These are phyloP conservation scores for Cercospora sp. DNA, from an alignment of 2,329 filamentous ascomycete genomes.

Conservation along the genomic window DNA sequence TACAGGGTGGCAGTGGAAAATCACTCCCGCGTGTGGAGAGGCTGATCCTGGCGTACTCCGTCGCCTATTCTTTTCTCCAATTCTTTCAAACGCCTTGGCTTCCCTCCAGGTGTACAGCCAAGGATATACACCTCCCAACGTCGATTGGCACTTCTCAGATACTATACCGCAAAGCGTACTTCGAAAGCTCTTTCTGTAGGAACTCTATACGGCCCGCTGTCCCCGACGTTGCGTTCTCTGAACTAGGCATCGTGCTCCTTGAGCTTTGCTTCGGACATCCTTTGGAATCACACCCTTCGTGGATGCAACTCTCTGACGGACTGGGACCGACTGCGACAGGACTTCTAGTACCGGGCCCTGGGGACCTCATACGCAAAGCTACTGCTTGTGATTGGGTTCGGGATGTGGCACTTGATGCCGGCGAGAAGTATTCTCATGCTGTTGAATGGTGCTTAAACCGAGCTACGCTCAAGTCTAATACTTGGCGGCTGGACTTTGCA, in stretches of 20 bases:
- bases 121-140: background rate
- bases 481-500: background rate
- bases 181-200: too few species aligned
- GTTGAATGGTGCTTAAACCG: background rate
- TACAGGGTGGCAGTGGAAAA: background rate
- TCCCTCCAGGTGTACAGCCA: background rate
- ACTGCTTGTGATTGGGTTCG: background rate
- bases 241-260: background rate
- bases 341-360: too few species aligned
- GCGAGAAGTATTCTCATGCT: background rate
- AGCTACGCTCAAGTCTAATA: background rate
- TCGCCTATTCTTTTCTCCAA: background rate
- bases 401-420: background rate
- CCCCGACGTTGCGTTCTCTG: background rate
- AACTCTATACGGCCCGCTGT: too few species aligned
- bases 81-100: background rate
- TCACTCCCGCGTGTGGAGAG: background rate
- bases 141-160: background rate
- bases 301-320: background rate
- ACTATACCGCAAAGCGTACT: background rate
- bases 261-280: background rate
- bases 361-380: background rate
- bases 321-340: too few species aligned
- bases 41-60: background rate
- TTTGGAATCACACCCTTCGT: background rate